Evolutionary conservation across 2,329 filamentous ascomycete genomes (phyloP).

Genomic region (Graphilbum ipis-grandicollis): DNA sequence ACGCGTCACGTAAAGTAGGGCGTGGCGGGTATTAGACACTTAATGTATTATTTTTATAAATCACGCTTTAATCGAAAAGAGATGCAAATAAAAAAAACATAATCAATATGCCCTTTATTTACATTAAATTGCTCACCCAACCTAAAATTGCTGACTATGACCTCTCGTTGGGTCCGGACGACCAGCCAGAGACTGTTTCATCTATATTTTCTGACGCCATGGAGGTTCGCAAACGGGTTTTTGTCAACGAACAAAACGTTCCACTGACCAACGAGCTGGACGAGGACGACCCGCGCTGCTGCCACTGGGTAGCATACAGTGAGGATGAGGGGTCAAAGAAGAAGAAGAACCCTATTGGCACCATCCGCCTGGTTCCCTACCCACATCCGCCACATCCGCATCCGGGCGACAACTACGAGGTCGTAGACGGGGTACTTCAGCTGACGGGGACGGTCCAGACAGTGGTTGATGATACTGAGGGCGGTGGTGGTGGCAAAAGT

Average conservation of each 20-base stretch:
- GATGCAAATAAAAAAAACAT: too few relatives aligned
- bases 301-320: conserved; percentile 80
- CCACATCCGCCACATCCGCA: conserved; percentile 51
- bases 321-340: too few relatives aligned
- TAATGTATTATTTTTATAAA: too few relatives aligned
- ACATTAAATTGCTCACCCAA: conserved; percentile 1
- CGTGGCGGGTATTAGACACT: too few relatives aligned
- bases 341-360: conserved; percentile 57
- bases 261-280: conserved; percentile 59
- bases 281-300: conserved; percentile 58
- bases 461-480: too few relatives aligned
- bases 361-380: conserved; percentile 66
- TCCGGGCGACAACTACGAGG: conserved; percentile 25
- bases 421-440: conserved; percentile 21
- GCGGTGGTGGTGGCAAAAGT: too few relatives aligned
- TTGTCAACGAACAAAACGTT: conserved; percentile 40
- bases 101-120: too few relatives aligned
- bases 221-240: conserved; percentile 42
- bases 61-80: too few relatives aligned
- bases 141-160: conserved; percentile 17
- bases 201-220: conserved; percentile 45
- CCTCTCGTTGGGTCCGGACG: conserved; percentile 17
- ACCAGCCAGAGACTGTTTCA: conserved; percentile 30
- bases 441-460: conserved; percentile 6
- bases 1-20: too few relatives aligned